A percentile compares a stretch with the other conserved stretches of the same genome.
Conservation (phyloP, 257 asterid genomes). For the Gardenia jasminoides region DNA sequence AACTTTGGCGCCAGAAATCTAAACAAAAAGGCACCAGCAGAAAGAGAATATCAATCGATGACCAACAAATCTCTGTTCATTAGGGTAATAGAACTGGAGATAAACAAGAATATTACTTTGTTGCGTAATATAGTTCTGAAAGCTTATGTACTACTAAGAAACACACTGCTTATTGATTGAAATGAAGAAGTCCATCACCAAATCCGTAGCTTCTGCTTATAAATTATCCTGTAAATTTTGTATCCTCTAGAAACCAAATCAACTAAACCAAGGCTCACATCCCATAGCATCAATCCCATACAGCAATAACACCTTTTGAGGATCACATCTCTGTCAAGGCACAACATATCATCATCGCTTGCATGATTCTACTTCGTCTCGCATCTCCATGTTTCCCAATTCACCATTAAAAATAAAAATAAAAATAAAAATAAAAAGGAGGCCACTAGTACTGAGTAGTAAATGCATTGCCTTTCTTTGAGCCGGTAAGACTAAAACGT, state of each 20-base stretch:
- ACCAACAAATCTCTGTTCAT: background rate
- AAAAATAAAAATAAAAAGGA: too few relatives aligned
- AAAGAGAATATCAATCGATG: background rate
- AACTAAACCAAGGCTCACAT: too few relatives aligned
- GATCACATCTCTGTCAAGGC: background rate
- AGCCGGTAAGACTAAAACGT: background rate
- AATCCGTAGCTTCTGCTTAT: background rate
- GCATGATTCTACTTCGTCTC: background rate
- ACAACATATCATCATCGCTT: background rate
- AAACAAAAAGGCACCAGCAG: background rate
- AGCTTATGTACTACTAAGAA: too few relatives aligned
- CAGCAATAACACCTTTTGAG: background rate
- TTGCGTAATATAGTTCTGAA: background rate
- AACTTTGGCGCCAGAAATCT: slow-evolving; percentile 86
- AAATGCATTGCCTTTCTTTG: background rate
- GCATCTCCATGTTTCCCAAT: background rate
- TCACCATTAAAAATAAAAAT: background rate
- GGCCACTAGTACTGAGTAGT: background rate
- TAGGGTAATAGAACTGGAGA: background rate
- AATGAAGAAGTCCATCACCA: too few relatives aligned
- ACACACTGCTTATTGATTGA: too few relatives aligned
- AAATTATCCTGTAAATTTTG: background rate
- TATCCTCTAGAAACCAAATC: background rate
- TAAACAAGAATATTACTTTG: background rate
- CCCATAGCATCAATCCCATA: too few relatives aligned